Percentiles rank a stretch among this genome's conserved stretches.
Conservation (phyloP, 2,329 filamentous ascomycete species). For the Cladosporium phlei region DNA sequence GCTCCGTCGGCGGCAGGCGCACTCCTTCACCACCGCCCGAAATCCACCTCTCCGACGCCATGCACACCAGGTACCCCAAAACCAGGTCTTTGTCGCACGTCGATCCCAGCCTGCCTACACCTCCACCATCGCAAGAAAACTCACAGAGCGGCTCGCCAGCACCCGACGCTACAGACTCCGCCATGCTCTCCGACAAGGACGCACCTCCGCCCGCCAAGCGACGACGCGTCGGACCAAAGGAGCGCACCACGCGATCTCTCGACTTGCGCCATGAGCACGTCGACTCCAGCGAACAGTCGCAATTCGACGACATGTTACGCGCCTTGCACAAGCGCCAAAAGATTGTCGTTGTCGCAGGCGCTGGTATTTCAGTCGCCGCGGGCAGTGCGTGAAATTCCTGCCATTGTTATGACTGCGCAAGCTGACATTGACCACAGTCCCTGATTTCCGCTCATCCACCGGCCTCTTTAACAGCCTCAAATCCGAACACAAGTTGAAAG, state of each 20-base stretch:
- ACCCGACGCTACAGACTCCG: slow-evolving; percentile 42
- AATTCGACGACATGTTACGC: slow-evolving; percentile 65
- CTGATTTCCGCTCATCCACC: slow-evolving; percentile 88
- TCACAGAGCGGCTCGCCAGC: slow-evolving; percentile 43
- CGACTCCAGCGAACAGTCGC: slow-evolving; percentile 50
- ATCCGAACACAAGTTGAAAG: slow-evolving; percentile 82
- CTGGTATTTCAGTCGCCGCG: slow-evolving; percentile 93
- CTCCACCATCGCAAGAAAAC: slow-evolving; percentile 41
- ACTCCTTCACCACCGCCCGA: slow-evolving; percentile 32
- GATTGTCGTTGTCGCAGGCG: slow-evolving; percentile 93
- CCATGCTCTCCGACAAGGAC: slow-evolving; percentile 50
- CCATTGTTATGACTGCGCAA: slow-evolving; percentile 14
- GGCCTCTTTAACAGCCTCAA: slow-evolving; percentile 84
- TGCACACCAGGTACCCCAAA: slow-evolving; percentile 10
- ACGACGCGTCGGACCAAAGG: slow-evolving; percentile 61
- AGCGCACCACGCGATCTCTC: slow-evolving; percentile 76
- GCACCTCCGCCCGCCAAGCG: slow-evolving; percentile 70
- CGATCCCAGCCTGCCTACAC: slow-evolving; percentile 18
- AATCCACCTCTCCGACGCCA: slow-evolving; percentile 13
- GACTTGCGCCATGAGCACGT: slow-evolving; percentile 59
- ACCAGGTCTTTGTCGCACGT: slow-evolving; percentile 16
- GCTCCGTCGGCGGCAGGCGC: slow-evolving; percentile 34
- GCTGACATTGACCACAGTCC: slow-evolving; percentile 54
- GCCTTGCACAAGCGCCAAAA: slow-evolving; percentile 85
- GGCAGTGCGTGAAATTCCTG: slow-evolving; percentile 61